A percentile compares a stretch with the other conserved stretches of the same genome.
phyloP scores from a whole-genome alignment of 306 rosid species.

The Cucurbita pepo region DNA sequence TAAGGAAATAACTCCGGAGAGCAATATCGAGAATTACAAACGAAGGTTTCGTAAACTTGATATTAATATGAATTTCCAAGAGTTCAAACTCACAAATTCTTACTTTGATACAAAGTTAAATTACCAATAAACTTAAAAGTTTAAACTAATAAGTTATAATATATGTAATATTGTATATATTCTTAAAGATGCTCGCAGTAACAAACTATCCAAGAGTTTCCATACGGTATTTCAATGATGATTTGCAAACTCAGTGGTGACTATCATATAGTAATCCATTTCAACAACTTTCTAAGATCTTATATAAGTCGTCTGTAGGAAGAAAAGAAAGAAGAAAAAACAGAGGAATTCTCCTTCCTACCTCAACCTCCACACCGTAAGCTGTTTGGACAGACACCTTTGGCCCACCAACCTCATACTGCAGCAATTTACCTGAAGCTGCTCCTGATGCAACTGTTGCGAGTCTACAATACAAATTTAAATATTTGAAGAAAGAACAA shows the following conservation, averaged over 20 bases:
- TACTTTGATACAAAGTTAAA: background rate
- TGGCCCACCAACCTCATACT: conserved; percentile 98
- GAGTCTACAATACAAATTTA: conserved; percentile 69
- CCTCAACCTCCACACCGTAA: conserved; percentile 98
- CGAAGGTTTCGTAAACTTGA: background rate
- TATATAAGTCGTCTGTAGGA: background rate
- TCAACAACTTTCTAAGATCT: background rate
- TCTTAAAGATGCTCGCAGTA: background rate
- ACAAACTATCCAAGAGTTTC: background rate
- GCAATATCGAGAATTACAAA: background rate
- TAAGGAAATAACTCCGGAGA: background rate
- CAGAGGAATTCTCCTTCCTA: conserved; percentile 18
- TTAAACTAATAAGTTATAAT: background rate
- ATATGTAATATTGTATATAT: too few relatives aligned
- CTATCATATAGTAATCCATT: background rate
- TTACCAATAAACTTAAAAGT: background rate
- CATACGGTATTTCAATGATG: background rate
- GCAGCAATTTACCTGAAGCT: conserved; percentile 92
- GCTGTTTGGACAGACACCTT: conserved; percentile 97
- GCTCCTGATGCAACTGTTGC: conserved; percentile 99
- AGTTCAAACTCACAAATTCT: background rate
- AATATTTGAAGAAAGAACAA: conserved; percentile 25
- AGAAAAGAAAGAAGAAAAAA: background rate
- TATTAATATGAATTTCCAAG: background rate
- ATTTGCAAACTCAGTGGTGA: background rate